Evolutionary conservation across 75 land plant genomes (phyloP).

Genomic region (Picea sitchensis): DNA sequence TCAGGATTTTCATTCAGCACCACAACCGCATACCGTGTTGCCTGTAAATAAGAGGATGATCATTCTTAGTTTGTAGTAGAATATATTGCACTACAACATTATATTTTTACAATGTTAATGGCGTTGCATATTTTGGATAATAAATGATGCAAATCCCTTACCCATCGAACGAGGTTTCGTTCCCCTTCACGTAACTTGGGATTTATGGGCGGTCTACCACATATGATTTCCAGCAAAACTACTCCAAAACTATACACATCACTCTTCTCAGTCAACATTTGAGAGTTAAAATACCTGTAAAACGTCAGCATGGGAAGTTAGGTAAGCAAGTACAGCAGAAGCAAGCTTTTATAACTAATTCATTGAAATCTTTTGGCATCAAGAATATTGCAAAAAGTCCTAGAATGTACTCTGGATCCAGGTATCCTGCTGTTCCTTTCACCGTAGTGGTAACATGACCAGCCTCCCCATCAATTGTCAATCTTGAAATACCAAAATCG

Average conservation of each 20-base stretch:
- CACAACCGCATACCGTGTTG: background rate
- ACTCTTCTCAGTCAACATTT: background rate
- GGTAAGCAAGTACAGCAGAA: background rate
- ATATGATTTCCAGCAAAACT: background rate
- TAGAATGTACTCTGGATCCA: slow-evolving; percentile 64
- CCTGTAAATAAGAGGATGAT: background rate
- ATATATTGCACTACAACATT: background rate
- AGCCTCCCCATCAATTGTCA: slow-evolving; percentile 25
- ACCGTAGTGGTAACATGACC: slow-evolving; percentile 58
- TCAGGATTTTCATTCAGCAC: background rate
- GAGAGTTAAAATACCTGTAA: background rate
- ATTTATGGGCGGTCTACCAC: background rate
- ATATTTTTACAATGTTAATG: too few species aligned
- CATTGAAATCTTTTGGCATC: background rate
- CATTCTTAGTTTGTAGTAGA: background rate
- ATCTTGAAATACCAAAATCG: slow-evolving; percentile 58
- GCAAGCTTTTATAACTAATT: too few species aligned
- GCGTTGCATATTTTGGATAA: too few species aligned
- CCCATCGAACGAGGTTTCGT: background rate
- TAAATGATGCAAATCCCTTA: background rate
- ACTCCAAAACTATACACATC: slow-evolving; percentile 1
- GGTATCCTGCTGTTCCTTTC: slow-evolving; percentile 63
- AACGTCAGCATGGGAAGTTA: background rate
- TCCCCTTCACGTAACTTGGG: slow-evolving; percentile 10
- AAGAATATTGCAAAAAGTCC: too few species aligned